phyloP scores from a whole-genome alignment of 2,329 filamentous ascomycete species.

The Conoideocrella luteorostrata region DNA sequence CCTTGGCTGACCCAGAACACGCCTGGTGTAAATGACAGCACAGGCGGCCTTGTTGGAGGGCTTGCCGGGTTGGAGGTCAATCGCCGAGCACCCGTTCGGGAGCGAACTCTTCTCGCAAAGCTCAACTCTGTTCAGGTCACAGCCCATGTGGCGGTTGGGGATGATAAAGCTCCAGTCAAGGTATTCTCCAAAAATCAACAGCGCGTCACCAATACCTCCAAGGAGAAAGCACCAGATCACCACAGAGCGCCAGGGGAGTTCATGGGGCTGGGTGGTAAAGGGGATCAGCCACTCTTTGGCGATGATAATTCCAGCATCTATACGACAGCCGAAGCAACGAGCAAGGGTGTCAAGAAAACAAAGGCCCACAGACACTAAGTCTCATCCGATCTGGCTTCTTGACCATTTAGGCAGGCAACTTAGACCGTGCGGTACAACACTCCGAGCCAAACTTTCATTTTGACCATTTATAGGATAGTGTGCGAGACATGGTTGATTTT shows the following conservation, averaged over 20 bases:
- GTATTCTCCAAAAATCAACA: conserved; percentile 66
- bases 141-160: conserved; percentile 47
- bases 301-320: conserved; percentile 52
- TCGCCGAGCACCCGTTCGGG: conserved; percentile 69
- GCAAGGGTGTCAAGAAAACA: conserved; percentile 22
- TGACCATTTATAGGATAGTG: no score
- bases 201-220: conserved; percentile 29
- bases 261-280: conserved; percentile 76
- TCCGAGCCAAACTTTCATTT: no score
- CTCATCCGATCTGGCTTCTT: background rate
- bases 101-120: conserved; percentile 77
- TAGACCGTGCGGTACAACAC: background rate
- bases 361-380: conserved; percentile 19
- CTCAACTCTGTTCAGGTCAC: conserved; percentile 66
- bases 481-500: background rate
- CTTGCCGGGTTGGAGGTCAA: conserved; percentile 77
- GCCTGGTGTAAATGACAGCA: conserved; percentile 71
- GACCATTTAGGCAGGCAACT: background rate
- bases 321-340: conserved; percentile 24
- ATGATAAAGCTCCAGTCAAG: conserved; percentile 57
- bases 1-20: conserved; percentile 71
- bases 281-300: conserved; percentile 71
- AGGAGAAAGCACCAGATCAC: conserved; percentile 62
- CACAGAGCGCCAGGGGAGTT: conserved; percentile 69
- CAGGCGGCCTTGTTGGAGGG: conserved; percentile 84